Percentiles rank a stretch among this genome's conserved stretches.
These are phyloP conservation scores for Erysimum cheiranthoides DNA, from an alignment of 345 rosid species.

Conservation along the genomic window DNA sequence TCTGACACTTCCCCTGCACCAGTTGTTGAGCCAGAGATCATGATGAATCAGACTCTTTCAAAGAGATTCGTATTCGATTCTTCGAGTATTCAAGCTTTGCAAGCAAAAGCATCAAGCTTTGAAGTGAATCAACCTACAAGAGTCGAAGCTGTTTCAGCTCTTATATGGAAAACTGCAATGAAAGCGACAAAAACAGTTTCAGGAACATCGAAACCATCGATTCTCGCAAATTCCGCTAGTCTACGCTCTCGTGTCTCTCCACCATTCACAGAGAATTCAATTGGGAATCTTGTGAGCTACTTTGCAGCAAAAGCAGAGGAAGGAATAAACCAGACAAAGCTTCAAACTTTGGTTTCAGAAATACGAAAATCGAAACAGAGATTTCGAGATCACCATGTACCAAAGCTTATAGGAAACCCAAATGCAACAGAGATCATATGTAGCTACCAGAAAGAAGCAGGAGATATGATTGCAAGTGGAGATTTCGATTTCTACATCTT, in stretches of 20 bases:
- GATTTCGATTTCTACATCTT: constrained; percentile 41
- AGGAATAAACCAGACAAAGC: constrained; percentile 35
- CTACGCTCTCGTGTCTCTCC: constrained; percentile 45
- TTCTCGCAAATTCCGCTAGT: constrained; percentile 47
- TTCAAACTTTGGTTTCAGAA: constrained; percentile 35
- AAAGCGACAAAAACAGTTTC: constrained; percentile 39
- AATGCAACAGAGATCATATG: constrained; percentile 29
- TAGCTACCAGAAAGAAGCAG: constrained; percentile 31
- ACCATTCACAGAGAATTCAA: constrained; percentile 45
- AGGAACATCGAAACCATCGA: constrained; percentile 41
- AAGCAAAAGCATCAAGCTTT: constrained; percentile 44
- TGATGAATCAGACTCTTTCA: constrained; percentile 24
- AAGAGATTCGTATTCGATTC: constrained; percentile 39
- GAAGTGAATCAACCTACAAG: constrained; percentile 51
- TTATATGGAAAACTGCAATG: constrained; percentile 52
- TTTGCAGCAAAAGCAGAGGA: constrained; percentile 42
- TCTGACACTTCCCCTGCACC: constrained; percentile 45
- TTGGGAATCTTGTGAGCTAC: constrained; percentile 55
- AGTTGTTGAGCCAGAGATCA: constrained; percentile 44
- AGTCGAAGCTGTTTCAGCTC: constrained; percentile 59
- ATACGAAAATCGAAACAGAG: constrained; percentile 43
- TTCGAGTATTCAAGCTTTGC: constrained; percentile 34
- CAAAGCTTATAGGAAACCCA: constrained; percentile 27
- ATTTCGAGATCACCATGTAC: constrained; percentile 33
- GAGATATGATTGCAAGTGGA: constrained; percentile 31